phyloP scores from a whole-genome alignment of 2,329 filamentous ascomycete species.

The Aspergillus ibericus region DNA sequence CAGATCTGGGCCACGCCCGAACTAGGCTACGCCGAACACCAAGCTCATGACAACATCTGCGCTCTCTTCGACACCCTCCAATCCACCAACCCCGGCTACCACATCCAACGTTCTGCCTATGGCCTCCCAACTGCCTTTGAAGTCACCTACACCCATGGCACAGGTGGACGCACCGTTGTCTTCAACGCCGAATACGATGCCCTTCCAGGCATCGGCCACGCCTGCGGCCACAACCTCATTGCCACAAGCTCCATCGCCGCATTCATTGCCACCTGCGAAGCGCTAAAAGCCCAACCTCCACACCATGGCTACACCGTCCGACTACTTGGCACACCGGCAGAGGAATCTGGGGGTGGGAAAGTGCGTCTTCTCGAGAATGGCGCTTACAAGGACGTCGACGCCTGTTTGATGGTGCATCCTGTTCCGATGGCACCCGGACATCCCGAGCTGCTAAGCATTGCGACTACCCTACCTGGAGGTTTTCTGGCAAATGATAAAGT shows the following conservation, averaged over 20 bases:
- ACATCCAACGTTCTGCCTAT: constrained; percentile 48
- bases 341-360: constrained; percentile 39
- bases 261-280: constrained; percentile 34
- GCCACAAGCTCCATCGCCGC: constrained; percentile 36
- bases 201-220: constrained; percentile 38
- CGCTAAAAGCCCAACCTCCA: constrained; percentile 9
- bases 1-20: constrained; percentile 51
- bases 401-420: constrained; percentile 44
- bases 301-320: constrained; percentile 30
- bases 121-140: constrained; percentile 53
- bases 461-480: constrained; percentile 25
- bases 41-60: constrained; percentile 53
- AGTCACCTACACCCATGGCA: constrained; percentile 35
- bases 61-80: constrained; percentile 34
- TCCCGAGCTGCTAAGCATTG: constrained; percentile 23
- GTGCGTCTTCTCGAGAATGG: constrained; percentile 42
- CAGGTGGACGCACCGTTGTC: constrained; percentile 26
- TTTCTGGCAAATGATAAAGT: constrained; percentile 35
- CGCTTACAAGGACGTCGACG: constrained; percentile 40
- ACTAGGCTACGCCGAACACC: constrained; percentile 51
- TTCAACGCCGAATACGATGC: constrained; percentile 44
- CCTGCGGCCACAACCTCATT: constrained; percentile 37
- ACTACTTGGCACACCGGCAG: constrained; percentile 37
- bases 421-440: constrained; percentile 27
- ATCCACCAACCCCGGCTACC: constrained; percentile 37